Conservation (phyloP, 2,329 filamentous ascomycete species). For the Trichoderma sp. region DNA sequence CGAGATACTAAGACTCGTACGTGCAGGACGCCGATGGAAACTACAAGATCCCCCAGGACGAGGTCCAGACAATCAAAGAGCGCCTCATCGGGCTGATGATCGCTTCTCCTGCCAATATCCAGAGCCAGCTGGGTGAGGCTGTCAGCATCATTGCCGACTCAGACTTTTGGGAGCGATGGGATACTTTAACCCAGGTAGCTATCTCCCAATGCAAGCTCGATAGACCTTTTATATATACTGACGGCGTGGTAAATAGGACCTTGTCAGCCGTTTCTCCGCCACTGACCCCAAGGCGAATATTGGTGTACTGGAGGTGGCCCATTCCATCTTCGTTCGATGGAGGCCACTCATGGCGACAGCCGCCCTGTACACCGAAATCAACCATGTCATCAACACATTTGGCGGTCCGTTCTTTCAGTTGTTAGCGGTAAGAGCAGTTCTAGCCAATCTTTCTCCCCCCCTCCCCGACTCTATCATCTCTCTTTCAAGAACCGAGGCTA, state of each 20-base stretch:
- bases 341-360: constrained; percentile 91
- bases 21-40: constrained; percentile 84
- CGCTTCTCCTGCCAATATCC: constrained; percentile 79
- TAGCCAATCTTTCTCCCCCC: background rate
- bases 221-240: background rate
- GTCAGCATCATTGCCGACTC: constrained; percentile 98
- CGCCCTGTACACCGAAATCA: constrained; percentile 90
- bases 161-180: constrained; percentile 95
- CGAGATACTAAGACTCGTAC: constrained; percentile 12
- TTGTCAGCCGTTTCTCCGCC: constrained; percentile 82
- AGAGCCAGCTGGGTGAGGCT: constrained; percentile 91
- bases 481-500: constrained; percentile 19
- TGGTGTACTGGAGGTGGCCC: constrained; percentile 93
- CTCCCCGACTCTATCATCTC: background rate
- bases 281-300: constrained; percentile 84
- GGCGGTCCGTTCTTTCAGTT: constrained; percentile 79
- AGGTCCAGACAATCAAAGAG: constrained; percentile 88
- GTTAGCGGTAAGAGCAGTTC: constrained; percentile 59
- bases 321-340: constrained; percentile 97
- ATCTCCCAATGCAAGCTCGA: background rate
- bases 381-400: constrained; percentile 88
- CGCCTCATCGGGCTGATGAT: constrained; percentile 98
- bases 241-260: constrained; percentile 58
- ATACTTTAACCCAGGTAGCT: constrained; percentile 80
- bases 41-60: constrained; percentile 80